Percentiles rank a stretch among this genome's conserved stretches.
Conservation (phyloP, 1,284 basidiomycete genomes). For the Ustilago trichophora region DNA sequence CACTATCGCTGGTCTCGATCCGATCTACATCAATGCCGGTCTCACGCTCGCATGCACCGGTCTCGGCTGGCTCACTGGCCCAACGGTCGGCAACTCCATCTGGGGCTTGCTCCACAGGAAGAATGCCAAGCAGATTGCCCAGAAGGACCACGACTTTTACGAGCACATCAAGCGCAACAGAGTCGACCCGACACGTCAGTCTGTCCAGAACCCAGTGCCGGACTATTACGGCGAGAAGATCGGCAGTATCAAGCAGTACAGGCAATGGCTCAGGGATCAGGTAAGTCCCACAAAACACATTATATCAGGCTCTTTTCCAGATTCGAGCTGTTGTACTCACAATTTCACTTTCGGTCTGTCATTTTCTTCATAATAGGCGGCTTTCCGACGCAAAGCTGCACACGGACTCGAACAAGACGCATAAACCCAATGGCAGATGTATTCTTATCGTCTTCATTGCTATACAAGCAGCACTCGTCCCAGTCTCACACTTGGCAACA, state of each 20-base stretch:
- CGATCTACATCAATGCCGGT: constrained; percentile 56
- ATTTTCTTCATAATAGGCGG: constrained; percentile 15
- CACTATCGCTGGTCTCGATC: constrained; percentile 59
- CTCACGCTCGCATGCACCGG: constrained; percentile 58
- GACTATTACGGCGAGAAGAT: constrained; percentile 65
- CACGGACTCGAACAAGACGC: constrained; percentile 57
- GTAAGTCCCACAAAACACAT: too few species aligned
- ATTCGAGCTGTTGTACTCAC: neutral
- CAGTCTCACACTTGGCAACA: too few species aligned
- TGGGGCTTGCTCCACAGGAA: constrained; percentile 55
- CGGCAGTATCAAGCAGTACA: constrained; percentile 59
- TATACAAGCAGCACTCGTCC: too few species aligned
- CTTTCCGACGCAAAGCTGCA: constrained; percentile 59
- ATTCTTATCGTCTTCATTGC: too few species aligned
- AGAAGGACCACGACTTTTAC: constrained; percentile 61
- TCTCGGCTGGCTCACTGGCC: constrained; percentile 61
- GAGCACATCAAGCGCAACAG: constrained; percentile 56
- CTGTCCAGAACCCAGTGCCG: constrained; percentile 62
- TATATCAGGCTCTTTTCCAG: too few species aligned
- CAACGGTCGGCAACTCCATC: constrained; percentile 52
- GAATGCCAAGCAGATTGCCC: constrained; percentile 49
- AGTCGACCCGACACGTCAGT: constrained; percentile 59
- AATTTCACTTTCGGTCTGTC: neutral
- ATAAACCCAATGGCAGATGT: constrained; percentile 2
- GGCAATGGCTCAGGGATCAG: constrained; percentile 64